A percentile compares a stretch with the other conserved stretches of the same genome.
phyloP scores from a whole-genome alignment of 2,329 filamentous ascomycete species.

The Zymoseptoria ardabiliae region DNA sequence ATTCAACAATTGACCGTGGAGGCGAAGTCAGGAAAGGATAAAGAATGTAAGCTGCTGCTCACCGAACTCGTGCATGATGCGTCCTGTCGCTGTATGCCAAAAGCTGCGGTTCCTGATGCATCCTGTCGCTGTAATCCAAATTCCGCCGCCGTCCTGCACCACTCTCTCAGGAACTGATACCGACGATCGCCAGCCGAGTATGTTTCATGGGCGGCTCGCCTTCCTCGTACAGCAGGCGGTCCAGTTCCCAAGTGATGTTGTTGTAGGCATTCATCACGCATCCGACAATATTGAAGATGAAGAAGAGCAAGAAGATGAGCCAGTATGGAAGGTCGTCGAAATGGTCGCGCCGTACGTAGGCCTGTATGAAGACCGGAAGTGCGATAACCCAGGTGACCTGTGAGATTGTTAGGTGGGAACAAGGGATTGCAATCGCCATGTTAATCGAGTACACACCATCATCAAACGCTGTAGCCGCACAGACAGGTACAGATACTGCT shows the following conservation, averaged over 20 bases:
- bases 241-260: conserved; percentile 12
- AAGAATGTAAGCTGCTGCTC: background rate
- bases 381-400: conserved; percentile 27
- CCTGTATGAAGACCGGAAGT: conserved; percentile 27
- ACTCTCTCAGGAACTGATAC: conserved; percentile 14
- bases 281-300: conserved; percentile 30
- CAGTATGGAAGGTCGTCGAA: conserved; percentile 24
- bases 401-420: conserved; percentile 2
- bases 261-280: conserved; percentile 33
- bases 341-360: conserved; percentile 23
- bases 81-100: background rate
- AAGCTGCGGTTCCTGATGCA: background rate
- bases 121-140: background rate
- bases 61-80: background rate
- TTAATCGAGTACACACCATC: conserved; percentile 22
- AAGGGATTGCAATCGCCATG: conserved; percentile 17
- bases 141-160: background rate
- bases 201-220: conserved; percentile 22
- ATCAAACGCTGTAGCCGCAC: conserved; percentile 27
- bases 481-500: conserved; percentile 27
- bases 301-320: conserved; percentile 29
- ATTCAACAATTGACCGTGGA: background rate
- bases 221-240: conserved; percentile 21
- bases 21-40: background rate
- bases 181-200: conserved; percentile 24